phyloP scores from a whole-genome alignment of 345 rosid species.

The Linum tenue region DNA sequence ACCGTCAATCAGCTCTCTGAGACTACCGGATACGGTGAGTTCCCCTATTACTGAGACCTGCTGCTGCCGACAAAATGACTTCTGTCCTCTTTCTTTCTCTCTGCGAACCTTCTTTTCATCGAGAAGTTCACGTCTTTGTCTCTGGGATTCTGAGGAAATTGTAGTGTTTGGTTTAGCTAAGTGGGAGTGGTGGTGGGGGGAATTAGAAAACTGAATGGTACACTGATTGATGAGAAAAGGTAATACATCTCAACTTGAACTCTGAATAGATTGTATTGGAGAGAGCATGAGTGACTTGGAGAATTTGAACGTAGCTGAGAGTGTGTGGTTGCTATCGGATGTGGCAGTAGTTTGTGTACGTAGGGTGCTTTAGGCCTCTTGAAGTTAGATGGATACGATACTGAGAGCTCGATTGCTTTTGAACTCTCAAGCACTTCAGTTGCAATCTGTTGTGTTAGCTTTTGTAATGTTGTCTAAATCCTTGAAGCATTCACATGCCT shows the following conservation, averaged over 20 bases:
- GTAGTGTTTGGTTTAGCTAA: background rate
- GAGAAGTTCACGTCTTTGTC: background rate
- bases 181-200: background rate
- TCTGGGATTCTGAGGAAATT: background rate
- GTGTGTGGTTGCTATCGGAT: too few relatives aligned
- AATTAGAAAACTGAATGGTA: background rate
- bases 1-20: background rate
- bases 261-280: too few relatives aligned
- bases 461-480: too few relatives aligned
- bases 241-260: background rate
- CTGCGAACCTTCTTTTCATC: background rate
- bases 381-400: background rate
- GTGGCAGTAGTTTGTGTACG: background rate
- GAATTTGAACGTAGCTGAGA: too few relatives aligned
- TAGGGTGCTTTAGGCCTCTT: background rate
- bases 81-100: background rate
- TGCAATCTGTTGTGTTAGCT: too few relatives aligned
- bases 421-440: too few relatives aligned
- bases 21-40: background rate
- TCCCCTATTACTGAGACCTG: background rate
- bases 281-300: too few relatives aligned
- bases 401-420: too few relatives aligned
- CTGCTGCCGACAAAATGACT: background rate
- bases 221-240: background rate
- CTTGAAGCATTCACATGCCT: too few relatives aligned